phyloP scores from a whole-genome alignment of 768 basidiomycete species.

The Gyrodon lividus region DNA sequence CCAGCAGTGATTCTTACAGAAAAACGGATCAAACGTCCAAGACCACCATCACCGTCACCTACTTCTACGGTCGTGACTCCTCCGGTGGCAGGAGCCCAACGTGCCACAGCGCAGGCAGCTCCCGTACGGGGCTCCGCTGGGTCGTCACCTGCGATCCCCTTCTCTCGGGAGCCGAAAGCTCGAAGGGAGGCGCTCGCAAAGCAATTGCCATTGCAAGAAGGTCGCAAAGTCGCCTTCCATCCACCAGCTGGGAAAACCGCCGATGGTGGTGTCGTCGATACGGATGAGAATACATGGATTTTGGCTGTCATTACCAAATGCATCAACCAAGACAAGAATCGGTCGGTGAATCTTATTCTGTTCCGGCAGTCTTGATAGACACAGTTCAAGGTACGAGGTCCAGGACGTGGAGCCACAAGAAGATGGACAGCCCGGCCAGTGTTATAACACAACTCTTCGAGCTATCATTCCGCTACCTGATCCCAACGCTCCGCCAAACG shows the following conservation, averaged over 20 bases:
- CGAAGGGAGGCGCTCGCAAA: constrained; percentile 59
- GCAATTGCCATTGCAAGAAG: constrained; percentile 68
- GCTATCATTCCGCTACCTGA: constrained; percentile 82
- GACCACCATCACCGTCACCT: constrained; percentile 65
- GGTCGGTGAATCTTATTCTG: constrained; percentile 35
- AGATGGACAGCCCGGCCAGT: constrained; percentile 68
- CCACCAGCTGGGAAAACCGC: constrained; percentile 57
- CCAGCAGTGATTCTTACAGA: constrained; percentile 37
- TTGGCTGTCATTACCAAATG: constrained; percentile 72
- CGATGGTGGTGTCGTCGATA: constrained; percentile 49
- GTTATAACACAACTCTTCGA: constrained; percentile 67
- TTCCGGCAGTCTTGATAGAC: not conserved
- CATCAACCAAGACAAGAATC: constrained; percentile 70
- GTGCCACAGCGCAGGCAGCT: constrained; percentile 9
- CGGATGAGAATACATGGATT: constrained; percentile 65
- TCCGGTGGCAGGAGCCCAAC: constrained; percentile 20
- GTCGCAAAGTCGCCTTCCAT: constrained; percentile 81
- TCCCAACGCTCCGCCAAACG: constrained; percentile 54
- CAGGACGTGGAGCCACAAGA: constrained; percentile 85
- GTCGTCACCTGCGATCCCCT: constrained; percentile 46
- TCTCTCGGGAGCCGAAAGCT: constrained; percentile 65
- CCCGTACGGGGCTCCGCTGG: constrained; percentile 56
- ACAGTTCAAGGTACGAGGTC: constrained; percentile 66
- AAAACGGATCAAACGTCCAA: constrained; percentile 76
- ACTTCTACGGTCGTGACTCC: constrained; percentile 45